Percentiles rank a stretch among this genome's conserved stretches.
Conservation (phyloP, 2,329 filamentous ascomycete species). For the Akanthomyces lecanii region DNA sequence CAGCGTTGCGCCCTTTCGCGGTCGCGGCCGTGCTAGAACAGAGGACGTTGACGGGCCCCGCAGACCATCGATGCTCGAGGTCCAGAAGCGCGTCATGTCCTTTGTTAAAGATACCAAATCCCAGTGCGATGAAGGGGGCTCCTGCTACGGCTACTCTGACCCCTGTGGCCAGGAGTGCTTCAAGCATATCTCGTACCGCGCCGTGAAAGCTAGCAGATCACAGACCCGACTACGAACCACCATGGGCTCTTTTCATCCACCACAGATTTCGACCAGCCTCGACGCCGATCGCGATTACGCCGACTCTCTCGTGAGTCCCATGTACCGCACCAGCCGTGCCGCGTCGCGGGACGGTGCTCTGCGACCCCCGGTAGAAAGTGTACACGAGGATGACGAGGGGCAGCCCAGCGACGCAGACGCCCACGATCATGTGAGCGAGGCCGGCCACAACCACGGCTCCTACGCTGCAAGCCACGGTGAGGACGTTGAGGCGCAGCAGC, state of each 20-base stretch:
- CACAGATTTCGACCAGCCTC: conserved; percentile 23
- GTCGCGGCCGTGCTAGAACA: conserved; percentile 23
- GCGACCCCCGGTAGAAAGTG: conserved; percentile 17
- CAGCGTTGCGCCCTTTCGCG: conserved; percentile 22
- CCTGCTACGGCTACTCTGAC: conserved; percentile 61
- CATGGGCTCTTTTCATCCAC: conserved; percentile 32
- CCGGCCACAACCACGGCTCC: conserved; percentile 18
- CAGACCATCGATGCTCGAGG: conserved; percentile 50
- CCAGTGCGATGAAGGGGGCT: conserved; percentile 57
- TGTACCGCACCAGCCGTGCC: conserved; percentile 35
- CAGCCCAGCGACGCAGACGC: conserved; percentile 35
- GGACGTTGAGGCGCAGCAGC: conserved; percentile 49
- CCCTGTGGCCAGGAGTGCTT: conserved; percentile 64
- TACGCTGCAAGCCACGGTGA: conserved; percentile 31
- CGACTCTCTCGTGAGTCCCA: conserved; percentile 30
- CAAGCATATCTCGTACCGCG: conserved; percentile 48
- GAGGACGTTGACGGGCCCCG: conserved; percentile 32
- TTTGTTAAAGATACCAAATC: conserved; percentile 62
- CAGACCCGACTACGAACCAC: conserved; percentile 39
- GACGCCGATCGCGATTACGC: conserved; percentile 28
- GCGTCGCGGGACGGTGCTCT: conserved; percentile 36
- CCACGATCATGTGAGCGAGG: conserved; percentile 29
- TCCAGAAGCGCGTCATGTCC: conserved; percentile 56
- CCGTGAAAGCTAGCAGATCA: conserved; percentile 29
- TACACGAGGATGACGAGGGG: conserved; percentile 21